Percentiles rank a stretch among this genome's conserved stretches.
phyloP scores from a whole-genome alignment of 352 stramenopile genomes.

The Globisporangium megalacanthum region DNA sequence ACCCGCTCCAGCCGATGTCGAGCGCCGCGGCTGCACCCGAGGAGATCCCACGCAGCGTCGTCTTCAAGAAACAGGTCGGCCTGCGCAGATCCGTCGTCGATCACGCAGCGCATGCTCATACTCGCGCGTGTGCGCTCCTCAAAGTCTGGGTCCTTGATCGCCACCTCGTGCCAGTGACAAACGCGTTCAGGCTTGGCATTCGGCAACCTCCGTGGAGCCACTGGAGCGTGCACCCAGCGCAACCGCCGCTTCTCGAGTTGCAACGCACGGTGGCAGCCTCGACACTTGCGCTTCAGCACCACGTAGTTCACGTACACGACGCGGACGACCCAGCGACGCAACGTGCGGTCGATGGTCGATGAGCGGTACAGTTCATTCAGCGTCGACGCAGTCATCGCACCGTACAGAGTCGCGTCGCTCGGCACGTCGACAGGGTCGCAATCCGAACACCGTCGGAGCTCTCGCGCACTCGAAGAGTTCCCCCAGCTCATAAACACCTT shows the following conservation, averaged over 20 bases:
- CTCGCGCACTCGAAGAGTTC: conserved; percentile 20
- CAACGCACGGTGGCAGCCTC: conserved; percentile 43
- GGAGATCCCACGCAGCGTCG: conserved; percentile 63
- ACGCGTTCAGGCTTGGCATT: conserved; percentile 5
- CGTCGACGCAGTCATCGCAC: conserved; percentile 28
- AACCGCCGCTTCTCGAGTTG: conserved; percentile 33
- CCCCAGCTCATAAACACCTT: conserved; percentile 64
- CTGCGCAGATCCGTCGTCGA: conserved; percentile 76
- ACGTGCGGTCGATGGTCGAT: conserved; percentile 30
- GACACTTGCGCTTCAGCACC: conserved; percentile 65
- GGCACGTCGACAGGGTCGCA: background rate
- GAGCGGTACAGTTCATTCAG: conserved; percentile 44
- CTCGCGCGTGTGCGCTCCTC: conserved; percentile 31
- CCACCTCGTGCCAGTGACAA: conserved; percentile 30
- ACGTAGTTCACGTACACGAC: conserved; percentile 78
- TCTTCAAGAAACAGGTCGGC: conserved; percentile 69
- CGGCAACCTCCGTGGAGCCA: background rate
- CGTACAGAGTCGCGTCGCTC: conserved; percentile 29
- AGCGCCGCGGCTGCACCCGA: conserved; percentile 37
- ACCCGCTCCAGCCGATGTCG: conserved; percentile 43
- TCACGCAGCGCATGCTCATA: conserved; percentile 47
- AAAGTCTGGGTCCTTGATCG: conserved; percentile 28
- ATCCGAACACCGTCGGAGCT: background rate
- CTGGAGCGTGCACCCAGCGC: conserved; percentile 31
- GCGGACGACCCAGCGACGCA: conserved; percentile 53